Percentiles rank a stretch among this genome's conserved stretches.
Evolutionary conservation across 2,329 filamentous ascomycete species (phyloP).

Genomic region (Cercospora brassicicola): DNA sequence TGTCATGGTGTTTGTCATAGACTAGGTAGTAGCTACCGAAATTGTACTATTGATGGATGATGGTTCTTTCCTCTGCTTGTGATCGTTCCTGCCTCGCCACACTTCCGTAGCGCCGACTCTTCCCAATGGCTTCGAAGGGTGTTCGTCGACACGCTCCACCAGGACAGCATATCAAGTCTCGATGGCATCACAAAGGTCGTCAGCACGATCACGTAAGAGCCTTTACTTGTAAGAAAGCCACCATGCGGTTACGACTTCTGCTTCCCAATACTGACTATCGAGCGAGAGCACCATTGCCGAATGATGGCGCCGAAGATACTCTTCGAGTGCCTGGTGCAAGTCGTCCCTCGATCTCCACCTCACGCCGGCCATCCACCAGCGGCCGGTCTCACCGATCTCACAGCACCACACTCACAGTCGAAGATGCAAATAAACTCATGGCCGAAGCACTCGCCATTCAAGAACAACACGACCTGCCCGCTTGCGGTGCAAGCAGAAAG

Average conservation of each 20-base stretch:
- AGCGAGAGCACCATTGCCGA: background rate
- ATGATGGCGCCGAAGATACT: conserved; percentile 4
- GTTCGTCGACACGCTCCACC: background rate
- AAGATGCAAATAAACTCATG: conserved; percentile 9
- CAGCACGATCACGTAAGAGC: background rate
- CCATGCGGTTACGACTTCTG: background rate
- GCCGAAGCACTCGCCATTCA: conserved; percentile 11
- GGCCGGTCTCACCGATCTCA: conserved; percentile 5
- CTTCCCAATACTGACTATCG: background rate
- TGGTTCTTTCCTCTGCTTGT: background rate
- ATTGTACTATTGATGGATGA: conserved; percentile 19
- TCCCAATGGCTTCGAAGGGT: background rate
- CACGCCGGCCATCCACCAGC: background rate
- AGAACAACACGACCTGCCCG: conserved; percentile 3
- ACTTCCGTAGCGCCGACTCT: background rate
- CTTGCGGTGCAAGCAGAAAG: background rate
- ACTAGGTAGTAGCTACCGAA: conserved; percentile 17
- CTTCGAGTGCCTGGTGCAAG: background rate
- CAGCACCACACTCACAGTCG: background rate
- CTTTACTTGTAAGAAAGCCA: background rate
- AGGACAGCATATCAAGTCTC: background rate
- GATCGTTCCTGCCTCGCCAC: background rate
- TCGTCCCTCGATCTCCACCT: conserved; percentile 2
- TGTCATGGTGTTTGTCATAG: conserved; percentile 15
- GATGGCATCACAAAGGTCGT: conserved; percentile 1